Conservation (phyloP, 2,329 filamentous ascomycete species). For the Colletotrichum sp. region DNA sequence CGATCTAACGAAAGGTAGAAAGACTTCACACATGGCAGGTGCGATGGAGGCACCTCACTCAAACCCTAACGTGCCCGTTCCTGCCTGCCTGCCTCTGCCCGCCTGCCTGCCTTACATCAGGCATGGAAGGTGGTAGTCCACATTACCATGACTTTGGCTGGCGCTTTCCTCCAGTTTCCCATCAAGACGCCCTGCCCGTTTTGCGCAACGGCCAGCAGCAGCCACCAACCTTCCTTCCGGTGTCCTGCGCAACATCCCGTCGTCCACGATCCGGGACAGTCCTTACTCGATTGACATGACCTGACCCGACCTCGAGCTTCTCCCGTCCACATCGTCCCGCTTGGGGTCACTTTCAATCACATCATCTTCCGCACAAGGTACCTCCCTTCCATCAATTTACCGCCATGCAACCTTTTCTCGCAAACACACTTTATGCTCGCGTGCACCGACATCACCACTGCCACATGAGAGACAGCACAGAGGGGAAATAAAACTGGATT, state of each 20-base stretch:
- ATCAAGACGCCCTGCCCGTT: neutral
- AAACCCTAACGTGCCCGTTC: conserved; percentile 4
- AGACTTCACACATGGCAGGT: conserved; percentile 7
- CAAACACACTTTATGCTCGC: neutral
- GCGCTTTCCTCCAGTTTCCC: neutral
- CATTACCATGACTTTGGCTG: neutral
- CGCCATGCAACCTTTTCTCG: neutral
- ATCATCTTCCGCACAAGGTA: conserved; percentile 5
- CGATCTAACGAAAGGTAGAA: neutral
- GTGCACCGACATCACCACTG: neutral
- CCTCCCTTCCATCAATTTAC: neutral
- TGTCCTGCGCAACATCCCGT: neutral
- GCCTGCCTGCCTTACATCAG: neutral
- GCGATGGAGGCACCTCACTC: neutral
- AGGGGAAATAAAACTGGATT: neutral
- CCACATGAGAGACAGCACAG: neutral
- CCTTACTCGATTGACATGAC: neutral
- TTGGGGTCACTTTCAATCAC: neutral
- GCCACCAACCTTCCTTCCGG: neutral
- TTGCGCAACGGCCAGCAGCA: neutral
- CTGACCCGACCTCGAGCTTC: neutral
- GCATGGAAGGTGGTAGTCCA: conserved; percentile 6
- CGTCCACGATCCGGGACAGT: neutral
- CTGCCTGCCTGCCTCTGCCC: neutral
- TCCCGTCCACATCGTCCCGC: neutral